Evolutionary conservation across 805 yeast genomes (phyloP).

Genomic region (Kluyveromyces aestuarii): DNA sequence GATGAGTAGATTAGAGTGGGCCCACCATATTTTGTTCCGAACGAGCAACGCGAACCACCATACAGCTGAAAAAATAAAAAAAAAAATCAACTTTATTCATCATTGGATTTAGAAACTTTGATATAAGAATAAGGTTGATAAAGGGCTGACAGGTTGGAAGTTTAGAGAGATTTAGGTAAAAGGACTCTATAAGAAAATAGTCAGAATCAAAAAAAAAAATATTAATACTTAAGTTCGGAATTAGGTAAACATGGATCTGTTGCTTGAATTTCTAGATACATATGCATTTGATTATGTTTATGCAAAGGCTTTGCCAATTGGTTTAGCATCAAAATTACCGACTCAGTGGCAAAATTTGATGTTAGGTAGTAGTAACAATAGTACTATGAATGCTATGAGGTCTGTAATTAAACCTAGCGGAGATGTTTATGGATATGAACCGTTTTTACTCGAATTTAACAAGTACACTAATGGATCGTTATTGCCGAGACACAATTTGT

Average conservation of each 20-base stretch:
- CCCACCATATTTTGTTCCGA: not conserved
- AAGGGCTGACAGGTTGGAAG: not conserved
- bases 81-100: not conserved
- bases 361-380: constrained; percentile 8
- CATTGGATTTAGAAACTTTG: not conserved
- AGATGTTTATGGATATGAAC: constrained; percentile 53
- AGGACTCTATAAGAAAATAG: too few relatives aligned
- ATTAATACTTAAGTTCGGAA: not conserved
- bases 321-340: constrained; percentile 33
- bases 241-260: constrained; percentile 65
- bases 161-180: not conserved
- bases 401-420: constrained; percentile 12
- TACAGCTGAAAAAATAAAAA: not conserved
- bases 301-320: constrained; percentile 56
- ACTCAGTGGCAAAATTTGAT: constrained; percentile 14
- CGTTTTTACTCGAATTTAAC: constrained; percentile 49
- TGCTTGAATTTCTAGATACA: constrained; percentile 71
- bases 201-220: not conserved
- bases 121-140: too few relatives aligned
- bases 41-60: not conserved
- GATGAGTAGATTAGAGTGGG: not conserved
- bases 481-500: constrained; percentile 58
- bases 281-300: constrained; percentile 66
- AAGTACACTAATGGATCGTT: constrained; percentile 55
- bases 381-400: constrained; percentile 4